Evolutionary conservation across 768 basidiomycete species (phyloP).

Genomic region (Filobasidium floriforme): DNA sequence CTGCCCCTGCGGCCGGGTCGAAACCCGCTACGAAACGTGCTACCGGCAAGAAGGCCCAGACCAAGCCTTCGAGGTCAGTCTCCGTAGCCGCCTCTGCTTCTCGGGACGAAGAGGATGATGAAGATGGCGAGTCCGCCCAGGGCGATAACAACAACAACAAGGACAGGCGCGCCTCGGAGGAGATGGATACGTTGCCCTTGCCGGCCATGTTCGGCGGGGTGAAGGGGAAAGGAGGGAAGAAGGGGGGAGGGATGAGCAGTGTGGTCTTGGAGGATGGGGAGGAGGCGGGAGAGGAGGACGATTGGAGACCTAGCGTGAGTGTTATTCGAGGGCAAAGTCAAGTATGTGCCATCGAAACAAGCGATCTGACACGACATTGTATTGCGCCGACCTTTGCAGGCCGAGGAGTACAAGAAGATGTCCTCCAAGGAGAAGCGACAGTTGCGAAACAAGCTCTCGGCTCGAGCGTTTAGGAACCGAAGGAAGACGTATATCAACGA

Average conservation of each 20-base stretch:
- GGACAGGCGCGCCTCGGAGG: not conserved
- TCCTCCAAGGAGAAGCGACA: conserved; percentile 92
- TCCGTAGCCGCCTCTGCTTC: not conserved
- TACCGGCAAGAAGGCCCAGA: not conserved
- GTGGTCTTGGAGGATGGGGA: conserved; percentile 41
- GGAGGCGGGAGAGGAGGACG: conserved; percentile 42
- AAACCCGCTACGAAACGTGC: not conserved
- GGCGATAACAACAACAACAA: not conserved
- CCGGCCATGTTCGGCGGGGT: conserved; percentile 41
- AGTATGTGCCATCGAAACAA: not conserved
- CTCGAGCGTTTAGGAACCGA: conserved; percentile 87
- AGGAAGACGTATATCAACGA: conserved; percentile 94
- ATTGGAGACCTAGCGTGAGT: conserved; percentile 38
- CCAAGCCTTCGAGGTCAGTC: not conserved
- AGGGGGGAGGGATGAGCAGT: conserved; percentile 43
- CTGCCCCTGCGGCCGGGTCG: too few relatives aligned
- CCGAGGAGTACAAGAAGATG: conserved; percentile 93
- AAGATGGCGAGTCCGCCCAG: too few relatives aligned
- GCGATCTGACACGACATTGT: not conserved
- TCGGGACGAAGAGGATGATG: too few relatives aligned
- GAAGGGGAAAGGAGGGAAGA: conserved; percentile 46
- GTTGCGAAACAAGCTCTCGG: conserved; percentile 91
- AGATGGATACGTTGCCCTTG: conserved; percentile 17
- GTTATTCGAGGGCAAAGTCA: not conserved
- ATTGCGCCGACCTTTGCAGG: conserved; percentile 34